Conservation (phyloP, 2,329 filamentous ascomycete genomes). For the Talaromyces sp. region DNA sequence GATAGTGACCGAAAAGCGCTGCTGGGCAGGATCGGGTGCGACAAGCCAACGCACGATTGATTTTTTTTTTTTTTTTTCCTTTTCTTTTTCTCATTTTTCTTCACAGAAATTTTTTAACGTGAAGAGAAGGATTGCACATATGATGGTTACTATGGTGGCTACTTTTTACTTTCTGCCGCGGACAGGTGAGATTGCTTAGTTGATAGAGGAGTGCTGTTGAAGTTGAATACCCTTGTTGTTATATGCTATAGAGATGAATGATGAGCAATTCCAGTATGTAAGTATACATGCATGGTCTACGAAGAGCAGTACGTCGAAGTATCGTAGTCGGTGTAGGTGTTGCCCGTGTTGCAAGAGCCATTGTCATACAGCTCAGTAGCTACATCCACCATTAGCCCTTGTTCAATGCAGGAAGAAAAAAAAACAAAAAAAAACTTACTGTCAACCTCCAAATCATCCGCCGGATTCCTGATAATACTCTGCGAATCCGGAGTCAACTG, state of each 20-base stretch:
- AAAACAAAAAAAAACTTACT: slow-evolving; percentile 15
- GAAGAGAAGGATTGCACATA: slow-evolving; percentile 9
- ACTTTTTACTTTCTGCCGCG: neutral
- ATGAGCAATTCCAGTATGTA: neutral
- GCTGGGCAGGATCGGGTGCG: slow-evolving; percentile 75
- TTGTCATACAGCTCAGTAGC: slow-evolving; percentile 3
- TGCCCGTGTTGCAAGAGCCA: slow-evolving; percentile 1
- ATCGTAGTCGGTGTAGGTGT: slow-evolving; percentile 6
- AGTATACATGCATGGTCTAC: neutral
- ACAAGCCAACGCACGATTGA: slow-evolving; percentile 53
- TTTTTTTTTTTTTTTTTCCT: neutral
- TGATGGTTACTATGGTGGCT: neutral
- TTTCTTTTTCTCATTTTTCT: neutral
- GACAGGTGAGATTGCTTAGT: neutral
- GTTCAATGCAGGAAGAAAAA: neutral
- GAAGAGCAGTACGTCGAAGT: slow-evolving; percentile 6
- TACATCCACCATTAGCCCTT: neutral
- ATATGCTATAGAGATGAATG: slow-evolving; percentile 5
- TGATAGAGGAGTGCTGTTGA: neutral
- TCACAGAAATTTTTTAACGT: neutral
- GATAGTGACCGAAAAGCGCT: slow-evolving; percentile 62
- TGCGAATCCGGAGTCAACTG: slow-evolving; percentile 27
- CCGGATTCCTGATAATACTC: slow-evolving; percentile 28
- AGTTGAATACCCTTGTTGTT: slow-evolving; percentile 13
- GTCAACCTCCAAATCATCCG: slow-evolving; percentile 26